Evolutionary conservation across 768 basidiomycete genomes (phyloP).

Genomic region (Daedalea quercina): DNA sequence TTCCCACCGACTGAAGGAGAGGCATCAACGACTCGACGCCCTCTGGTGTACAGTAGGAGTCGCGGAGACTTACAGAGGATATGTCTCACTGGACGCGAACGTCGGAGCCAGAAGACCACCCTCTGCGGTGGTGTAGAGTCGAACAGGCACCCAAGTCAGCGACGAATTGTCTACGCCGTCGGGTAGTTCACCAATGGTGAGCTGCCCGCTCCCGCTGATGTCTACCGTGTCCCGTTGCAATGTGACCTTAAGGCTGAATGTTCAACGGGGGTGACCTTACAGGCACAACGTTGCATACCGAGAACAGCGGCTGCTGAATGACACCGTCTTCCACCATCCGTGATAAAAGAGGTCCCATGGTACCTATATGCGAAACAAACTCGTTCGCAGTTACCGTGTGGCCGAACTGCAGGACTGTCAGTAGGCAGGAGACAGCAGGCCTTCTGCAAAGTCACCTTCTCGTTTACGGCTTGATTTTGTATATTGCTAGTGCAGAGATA

Average conservation of each 20-base stretch:
- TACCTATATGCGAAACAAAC: constrained; percentile 18
- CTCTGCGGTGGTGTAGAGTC: constrained; percentile 43
- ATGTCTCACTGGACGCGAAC: constrained; percentile 55
- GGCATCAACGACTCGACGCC: not conserved
- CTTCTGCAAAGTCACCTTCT: constrained; percentile 8
- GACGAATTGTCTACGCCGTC: constrained; percentile 38
- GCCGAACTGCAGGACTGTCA: constrained; percentile 13
- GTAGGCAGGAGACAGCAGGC: not conserved
- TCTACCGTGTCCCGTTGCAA: constrained; percentile 66
- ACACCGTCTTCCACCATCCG: constrained; percentile 27
- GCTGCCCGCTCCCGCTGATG: constrained; percentile 58
- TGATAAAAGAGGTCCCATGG: constrained; percentile 28
- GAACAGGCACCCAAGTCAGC: constrained; percentile 64
- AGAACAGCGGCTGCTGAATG: constrained; percentile 39
- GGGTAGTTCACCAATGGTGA: constrained; percentile 66
- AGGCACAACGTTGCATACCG: constrained; percentile 13
- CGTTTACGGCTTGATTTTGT: constrained; percentile 18
- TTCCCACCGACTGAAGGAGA: constrained; percentile 45
- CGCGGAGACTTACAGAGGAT: constrained; percentile 22
- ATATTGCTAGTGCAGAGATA: constrained; percentile 13
- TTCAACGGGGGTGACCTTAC: not conserved
- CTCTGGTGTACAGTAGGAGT: not conserved
- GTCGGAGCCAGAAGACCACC: constrained; percentile 52
- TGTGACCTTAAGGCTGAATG: constrained; percentile 31
- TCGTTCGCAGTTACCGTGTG: constrained; percentile 16